Evolutionary conservation across 306 rosid species (phyloP), one percentile per base, ranked within the genome.

Genomic region (Cicer arietinum): DNA sequence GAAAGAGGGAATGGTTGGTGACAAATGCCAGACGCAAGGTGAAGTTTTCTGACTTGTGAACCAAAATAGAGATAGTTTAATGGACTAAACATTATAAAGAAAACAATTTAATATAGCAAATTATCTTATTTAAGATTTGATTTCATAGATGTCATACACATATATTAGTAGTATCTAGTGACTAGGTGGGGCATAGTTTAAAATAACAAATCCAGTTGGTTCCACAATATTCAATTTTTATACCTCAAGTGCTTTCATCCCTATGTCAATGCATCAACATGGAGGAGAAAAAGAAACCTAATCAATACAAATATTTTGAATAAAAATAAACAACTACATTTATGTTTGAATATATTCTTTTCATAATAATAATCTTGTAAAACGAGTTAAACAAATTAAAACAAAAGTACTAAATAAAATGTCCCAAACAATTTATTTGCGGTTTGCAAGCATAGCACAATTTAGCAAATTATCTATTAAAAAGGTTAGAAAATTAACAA

Each of bases 1-100:
- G 54, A 57, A 25, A n/a, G 52, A 45, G 11, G 63, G 51, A 56
- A 79, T 18, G 80, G 79, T 80, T 66, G 79, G 76, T 70, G 85
- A 77, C 56, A 56, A 54, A 76, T 56, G 78, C 68, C 82, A 73
- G 58, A 14, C 63, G 41, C 75, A 58, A 58, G 65, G 47, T 51
- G 66, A 80, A 50, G 75, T 72, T 65, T 79, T 41, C 16, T 72
- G 61, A 73, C 75, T 66, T 46, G 47, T 46, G 45, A 62, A 74
- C 75, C 6, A 7, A 69, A 63, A 25, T 46, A 58, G 73, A 69
- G 47, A 69, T 68, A 76, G 71, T 75, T 66, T 72, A 67, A 74
- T 39, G 45, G 63, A 61, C 76, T 25, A 25, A 2, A 43, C 74
- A 53, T 62, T 44, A 39, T 35, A 56, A 52, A 45, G 17, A 73